Evolutionary conservation across 768 basidiomycete genomes (phyloP).

Genomic region (Cyathus striatus): DNA sequence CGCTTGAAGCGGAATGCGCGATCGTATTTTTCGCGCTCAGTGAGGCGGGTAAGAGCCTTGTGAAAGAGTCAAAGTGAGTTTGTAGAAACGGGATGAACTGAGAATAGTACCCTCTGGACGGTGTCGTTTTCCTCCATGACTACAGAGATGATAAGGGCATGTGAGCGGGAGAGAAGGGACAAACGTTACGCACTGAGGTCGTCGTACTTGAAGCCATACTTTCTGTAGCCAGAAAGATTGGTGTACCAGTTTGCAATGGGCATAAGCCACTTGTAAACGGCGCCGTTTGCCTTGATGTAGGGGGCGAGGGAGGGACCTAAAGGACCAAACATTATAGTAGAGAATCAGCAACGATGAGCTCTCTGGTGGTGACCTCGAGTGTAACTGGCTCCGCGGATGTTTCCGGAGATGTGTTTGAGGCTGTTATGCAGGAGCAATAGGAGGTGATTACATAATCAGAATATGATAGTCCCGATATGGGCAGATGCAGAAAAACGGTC

Average conservation of each 20-base stretch:
- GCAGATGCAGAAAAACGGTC: conserved; percentile 27
- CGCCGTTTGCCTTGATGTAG: conserved; percentile 62
- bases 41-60: conserved; percentile 82
- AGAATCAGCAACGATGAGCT: conserved; percentile 7
- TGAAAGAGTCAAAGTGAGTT: conserved; percentile 3
- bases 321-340: conserved; percentile 47
- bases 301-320: conserved; percentile 76
- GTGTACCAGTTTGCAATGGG: conserved; percentile 85
- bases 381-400: conserved; percentile 21
- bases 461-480: too few relatives aligned
- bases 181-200: conserved; percentile 71
- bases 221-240: conserved; percentile 74
- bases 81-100: neutral
- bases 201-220: conserved; percentile 88
- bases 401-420: conserved; percentile 40
- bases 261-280: conserved; percentile 62
- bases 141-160: conserved; percentile 16
- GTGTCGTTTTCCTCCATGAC: conserved; percentile 75
- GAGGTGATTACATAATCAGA: too few relatives aligned
- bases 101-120: conserved; percentile 65
- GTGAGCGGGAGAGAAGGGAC: conserved; percentile 6
- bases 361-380: neutral
- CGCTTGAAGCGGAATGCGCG: conserved; percentile 85
- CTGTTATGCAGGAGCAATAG: too few relatives aligned
- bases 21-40: conserved; percentile 79